These are phyloP conservation scores for Neurospora sp. DNA, from an alignment of 495 filamentous ascomycete genomes.

Conservation along the genomic window DNA sequence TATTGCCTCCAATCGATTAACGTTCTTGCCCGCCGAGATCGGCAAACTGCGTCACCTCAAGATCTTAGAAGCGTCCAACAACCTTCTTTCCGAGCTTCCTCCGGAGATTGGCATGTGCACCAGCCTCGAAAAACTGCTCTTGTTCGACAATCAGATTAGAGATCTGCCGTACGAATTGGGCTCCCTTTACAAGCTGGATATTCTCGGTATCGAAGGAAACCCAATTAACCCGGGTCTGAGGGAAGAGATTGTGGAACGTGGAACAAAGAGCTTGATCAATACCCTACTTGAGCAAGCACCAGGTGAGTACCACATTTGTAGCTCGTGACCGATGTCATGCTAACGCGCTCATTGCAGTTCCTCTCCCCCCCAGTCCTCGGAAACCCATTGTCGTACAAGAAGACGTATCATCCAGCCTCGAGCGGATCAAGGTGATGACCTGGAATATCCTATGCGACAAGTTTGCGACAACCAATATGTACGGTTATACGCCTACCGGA, in stretches of 20 bases:
- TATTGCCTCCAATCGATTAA: constrained; percentile 82
- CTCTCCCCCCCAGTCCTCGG: constrained; percentile 52
- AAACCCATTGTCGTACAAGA: constrained; percentile 39
- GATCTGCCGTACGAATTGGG: constrained; percentile 80
- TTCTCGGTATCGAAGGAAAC: constrained; percentile 88
- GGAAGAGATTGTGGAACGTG: constrained; percentile 69
- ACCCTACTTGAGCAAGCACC: constrained; percentile 72
- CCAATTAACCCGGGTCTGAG: constrained; percentile 64
- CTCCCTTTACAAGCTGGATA: constrained; percentile 73
- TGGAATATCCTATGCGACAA: constrained; percentile 95
- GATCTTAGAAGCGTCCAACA: constrained; percentile 79
- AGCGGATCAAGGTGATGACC: constrained; percentile 65
- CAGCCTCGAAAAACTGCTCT: constrained; percentile 63
- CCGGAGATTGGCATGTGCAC: constrained; percentile 94
- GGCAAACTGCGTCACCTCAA: constrained; percentile 69
- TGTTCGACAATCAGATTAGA: constrained; percentile 83
- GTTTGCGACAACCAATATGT: constrained; percentile 69
- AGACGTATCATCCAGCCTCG: constrained; percentile 35
- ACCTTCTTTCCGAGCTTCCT: constrained; percentile 72
- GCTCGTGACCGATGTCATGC: neutral
- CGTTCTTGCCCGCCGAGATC: constrained; percentile 62
- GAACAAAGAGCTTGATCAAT: constrained; percentile 74
- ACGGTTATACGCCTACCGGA: constrained; percentile 76
- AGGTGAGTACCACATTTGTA: constrained; percentile 44
- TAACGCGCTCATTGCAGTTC: constrained; percentile 33